A percentile compares a stretch with the other conserved stretches of the same genome.
Evolutionary conservation across 257 asterid genomes (phyloP).

Genomic region (Hygrophila difformis): DNA sequence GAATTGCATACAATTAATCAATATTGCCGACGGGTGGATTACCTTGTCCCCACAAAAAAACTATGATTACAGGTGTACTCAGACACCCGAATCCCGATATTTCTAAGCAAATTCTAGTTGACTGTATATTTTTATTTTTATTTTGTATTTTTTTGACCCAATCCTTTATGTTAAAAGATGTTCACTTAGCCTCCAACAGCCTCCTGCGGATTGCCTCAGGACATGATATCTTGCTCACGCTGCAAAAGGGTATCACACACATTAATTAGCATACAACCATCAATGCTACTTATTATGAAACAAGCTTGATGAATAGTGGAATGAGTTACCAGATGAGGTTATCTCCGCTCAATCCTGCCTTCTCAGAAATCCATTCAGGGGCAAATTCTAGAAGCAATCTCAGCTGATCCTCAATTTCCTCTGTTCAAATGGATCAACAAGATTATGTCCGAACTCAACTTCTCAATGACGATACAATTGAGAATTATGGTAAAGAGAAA

Average conservation of each 20-base stretch:
- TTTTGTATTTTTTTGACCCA: too few relatives aligned
- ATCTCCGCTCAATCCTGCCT: constrained; percentile 51
- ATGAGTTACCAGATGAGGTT: constrained; percentile 47
- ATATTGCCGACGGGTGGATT: too few relatives aligned
- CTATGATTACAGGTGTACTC: too few relatives aligned
- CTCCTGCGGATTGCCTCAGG: constrained; percentile 45
- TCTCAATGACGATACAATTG: background rate
- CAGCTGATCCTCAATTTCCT: constrained; percentile 65
- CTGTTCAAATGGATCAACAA: constrained; percentile 33
- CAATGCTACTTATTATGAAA: background rate
- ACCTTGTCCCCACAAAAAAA: too few relatives aligned
- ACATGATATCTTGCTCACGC: constrained; percentile 48
- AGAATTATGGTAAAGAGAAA: constrained; percentile 1
- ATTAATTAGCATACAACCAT: background rate
- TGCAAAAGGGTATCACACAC: too few relatives aligned
- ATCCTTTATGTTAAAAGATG: too few relatives aligned
- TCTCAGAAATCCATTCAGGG: constrained; percentile 82
- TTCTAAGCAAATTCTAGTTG: too few relatives aligned
- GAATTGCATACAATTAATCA: too few relatives aligned
- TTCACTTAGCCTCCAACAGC: constrained; percentile 45
- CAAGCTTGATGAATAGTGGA: background rate
- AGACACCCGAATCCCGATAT: too few relatives aligned
- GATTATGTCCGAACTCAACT: constrained; percentile 5
- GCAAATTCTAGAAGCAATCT: constrained; percentile 63
- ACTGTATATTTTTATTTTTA: too few relatives aligned